Evolutionary conservation across 2,329 filamentous ascomycete species (phyloP).

Genomic region (Talaromyces marneffei): DNA sequence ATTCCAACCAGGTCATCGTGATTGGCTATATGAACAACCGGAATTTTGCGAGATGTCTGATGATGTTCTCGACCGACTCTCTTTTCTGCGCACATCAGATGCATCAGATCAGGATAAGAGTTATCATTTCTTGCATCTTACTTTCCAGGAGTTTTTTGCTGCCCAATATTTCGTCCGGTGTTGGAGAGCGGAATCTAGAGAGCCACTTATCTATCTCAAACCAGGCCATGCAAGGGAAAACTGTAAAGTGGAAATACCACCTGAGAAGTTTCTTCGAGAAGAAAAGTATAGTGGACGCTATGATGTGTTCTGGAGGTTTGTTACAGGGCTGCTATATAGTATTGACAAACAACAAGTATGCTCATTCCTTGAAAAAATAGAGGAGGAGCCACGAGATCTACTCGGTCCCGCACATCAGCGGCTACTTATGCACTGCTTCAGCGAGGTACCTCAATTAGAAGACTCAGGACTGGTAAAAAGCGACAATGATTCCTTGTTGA

Average conservation of each 20-base stretch:
- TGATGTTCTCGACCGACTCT: slow-evolving; percentile 20
- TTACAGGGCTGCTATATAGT: slow-evolving; percentile 33
- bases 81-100: slow-evolving; percentile 36
- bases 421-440: slow-evolving; percentile 37
- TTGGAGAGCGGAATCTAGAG: slow-evolving; percentile 18
- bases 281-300: slow-evolving; percentile 37
- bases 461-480: background rate
- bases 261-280: slow-evolving; percentile 25
- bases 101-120: slow-evolving; percentile 14
- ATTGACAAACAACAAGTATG: slow-evolving; percentile 11
- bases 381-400: slow-evolving; percentile 32
- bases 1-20: slow-evolving; percentile 23
- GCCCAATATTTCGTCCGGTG: slow-evolving; percentile 36
- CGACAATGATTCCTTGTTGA: background rate
- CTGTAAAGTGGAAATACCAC: background rate
- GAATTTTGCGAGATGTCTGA: background rate
- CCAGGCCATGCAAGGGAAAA: slow-evolving; percentile 13
- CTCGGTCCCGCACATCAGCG: slow-evolving; percentile 35
- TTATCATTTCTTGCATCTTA: slow-evolving; percentile 42
- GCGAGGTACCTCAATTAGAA: slow-evolving; percentile 22
- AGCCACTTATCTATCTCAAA: slow-evolving; percentile 1
- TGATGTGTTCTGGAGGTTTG: slow-evolving; percentile 42
- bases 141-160: slow-evolving; percentile 42
- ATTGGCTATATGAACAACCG: background rate
- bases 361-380: slow-evolving; percentile 28